Evolutionary conservation across 257 asterid genomes (phyloP).

Genomic region (Gynochthodes officinalis): DNA sequence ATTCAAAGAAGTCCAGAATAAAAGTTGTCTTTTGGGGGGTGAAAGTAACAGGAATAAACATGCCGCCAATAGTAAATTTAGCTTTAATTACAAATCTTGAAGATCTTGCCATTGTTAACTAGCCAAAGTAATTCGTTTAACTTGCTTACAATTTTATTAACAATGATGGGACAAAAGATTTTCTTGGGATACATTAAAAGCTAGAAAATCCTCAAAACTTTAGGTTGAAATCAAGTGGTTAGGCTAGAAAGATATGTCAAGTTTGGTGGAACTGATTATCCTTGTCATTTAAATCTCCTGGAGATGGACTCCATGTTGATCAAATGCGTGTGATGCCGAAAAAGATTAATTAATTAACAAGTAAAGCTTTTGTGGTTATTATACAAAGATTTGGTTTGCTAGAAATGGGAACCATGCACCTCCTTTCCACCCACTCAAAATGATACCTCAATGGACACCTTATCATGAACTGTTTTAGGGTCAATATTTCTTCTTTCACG

Average conservation of each 20-base stretch:
- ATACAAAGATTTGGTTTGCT: constrained; percentile 7
- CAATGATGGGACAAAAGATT: not conserved
- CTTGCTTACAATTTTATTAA: not conserved
- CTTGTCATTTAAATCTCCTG: not conserved
- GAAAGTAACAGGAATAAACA: not conserved
- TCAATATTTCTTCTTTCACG: too few relatives aligned
- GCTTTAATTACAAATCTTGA: too few relatives aligned
- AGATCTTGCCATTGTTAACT: not conserved
- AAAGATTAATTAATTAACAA: not conserved
- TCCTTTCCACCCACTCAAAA: not conserved
- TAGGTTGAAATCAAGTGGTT: not conserved
- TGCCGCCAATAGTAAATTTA: not conserved
- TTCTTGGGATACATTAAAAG: not conserved
- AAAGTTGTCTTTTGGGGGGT: not conserved
- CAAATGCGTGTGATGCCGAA: not conserved
- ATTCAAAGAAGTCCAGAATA: not conserved
- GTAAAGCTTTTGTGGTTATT: not conserved
- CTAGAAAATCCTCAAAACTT: not conserved
- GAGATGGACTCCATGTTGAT: not conserved
- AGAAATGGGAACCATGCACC: not conserved
- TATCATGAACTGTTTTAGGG: not conserved
- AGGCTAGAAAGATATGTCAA: constrained; percentile 18
- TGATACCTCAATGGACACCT: too few relatives aligned
- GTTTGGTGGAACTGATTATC: constrained; percentile 13
- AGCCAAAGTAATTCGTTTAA: not conserved